These are phyloP conservation scores for Xylariaceae sp. DNA, from an alignment of 2,329 filamentous ascomycete species.

Conservation along the genomic window DNA sequence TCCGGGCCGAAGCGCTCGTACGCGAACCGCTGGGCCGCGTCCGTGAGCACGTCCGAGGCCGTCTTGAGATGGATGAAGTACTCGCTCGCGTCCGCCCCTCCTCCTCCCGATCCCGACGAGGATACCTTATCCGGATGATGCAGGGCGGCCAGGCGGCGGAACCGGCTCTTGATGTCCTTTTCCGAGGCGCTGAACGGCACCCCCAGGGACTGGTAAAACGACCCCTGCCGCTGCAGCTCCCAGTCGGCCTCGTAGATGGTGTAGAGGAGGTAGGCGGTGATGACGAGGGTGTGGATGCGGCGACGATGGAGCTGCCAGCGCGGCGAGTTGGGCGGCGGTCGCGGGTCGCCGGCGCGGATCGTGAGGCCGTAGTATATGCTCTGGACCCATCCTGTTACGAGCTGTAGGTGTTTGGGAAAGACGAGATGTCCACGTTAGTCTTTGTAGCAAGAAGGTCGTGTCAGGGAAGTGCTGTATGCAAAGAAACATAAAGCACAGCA, in stretches of 20 bases:
- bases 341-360: slow-evolving; percentile 82
- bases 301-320: slow-evolving; percentile 70
- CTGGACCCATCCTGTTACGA: slow-evolving; percentile 73
- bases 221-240: slow-evolving; percentile 62
- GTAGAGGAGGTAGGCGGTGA: slow-evolving; percentile 79
- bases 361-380: slow-evolving; percentile 79
- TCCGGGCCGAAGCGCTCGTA: slow-evolving; percentile 85
- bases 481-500: background rate
- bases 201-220: slow-evolving; percentile 75
- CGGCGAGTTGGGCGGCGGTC: slow-evolving; percentile 63
- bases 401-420: slow-evolving; percentile 40
- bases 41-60: slow-evolving; percentile 75
- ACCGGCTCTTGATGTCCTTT: slow-evolving; percentile 73
- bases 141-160: slow-evolving; percentile 66
- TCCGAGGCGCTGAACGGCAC: slow-evolving; percentile 66
- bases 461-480: background rate
- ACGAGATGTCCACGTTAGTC: background rate
- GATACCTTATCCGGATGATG: slow-evolving; percentile 80
- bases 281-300: slow-evolving; percentile 76
- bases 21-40: slow-evolving; percentile 72
- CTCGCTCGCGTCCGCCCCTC: slow-evolving; percentile 30
- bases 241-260: slow-evolving; percentile 90
- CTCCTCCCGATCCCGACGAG: slow-evolving; percentile 26
- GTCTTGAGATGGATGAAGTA: slow-evolving; percentile 78
- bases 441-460: too few species aligned